phyloP scores from a whole-genome alignment of 768 basidiomycete genomes.

The Nidularia pulvinata region DNA sequence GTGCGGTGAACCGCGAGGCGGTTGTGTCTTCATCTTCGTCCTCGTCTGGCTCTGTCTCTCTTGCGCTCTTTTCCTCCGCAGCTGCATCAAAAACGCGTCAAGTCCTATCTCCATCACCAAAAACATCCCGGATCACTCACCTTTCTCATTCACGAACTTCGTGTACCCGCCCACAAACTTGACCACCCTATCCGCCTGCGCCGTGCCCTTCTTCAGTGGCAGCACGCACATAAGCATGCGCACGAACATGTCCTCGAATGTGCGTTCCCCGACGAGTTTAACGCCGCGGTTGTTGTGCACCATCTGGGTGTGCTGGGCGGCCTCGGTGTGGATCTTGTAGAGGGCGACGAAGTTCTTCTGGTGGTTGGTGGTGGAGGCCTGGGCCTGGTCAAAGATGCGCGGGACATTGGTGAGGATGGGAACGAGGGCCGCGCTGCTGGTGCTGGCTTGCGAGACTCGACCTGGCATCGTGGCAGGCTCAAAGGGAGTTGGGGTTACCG shows the following conservation, averaged over 20 bases:
- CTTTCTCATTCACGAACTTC: conserved; percentile 74
- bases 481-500: too few species aligned
- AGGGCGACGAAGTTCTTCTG: conserved; percentile 87
- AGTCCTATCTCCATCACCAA: neutral
- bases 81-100: conserved; percentile 18
- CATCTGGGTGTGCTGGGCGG: conserved; percentile 49
- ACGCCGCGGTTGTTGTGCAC: conserved; percentile 40
- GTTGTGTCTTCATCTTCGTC: conserved; percentile 62
- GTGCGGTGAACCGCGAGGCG: conserved; percentile 65
- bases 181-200: conserved; percentile 72
- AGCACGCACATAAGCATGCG: conserved; percentile 60
- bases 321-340: conserved; percentile 74
- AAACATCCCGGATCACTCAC: conserved; percentile 33
- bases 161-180: conserved; percentile 85
- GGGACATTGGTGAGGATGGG: conserved; percentile 15
- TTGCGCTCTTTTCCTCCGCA: conserved; percentile 28
- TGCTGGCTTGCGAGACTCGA: too few species aligned
- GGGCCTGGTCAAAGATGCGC: conserved; percentile 81
- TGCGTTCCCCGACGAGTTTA: conserved; percentile 73
- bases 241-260: conserved; percentile 70
- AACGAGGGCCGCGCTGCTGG: neutral
- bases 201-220: conserved; percentile 77
- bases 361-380: conserved; percentile 75
- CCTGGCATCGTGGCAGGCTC: too few species aligned
- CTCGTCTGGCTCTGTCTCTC: conserved; percentile 16